Evolutionary conservation across 1,284 basidiomycete genomes (phyloP).

Genomic region (Phellopilus nigrolimitatus): DNA sequence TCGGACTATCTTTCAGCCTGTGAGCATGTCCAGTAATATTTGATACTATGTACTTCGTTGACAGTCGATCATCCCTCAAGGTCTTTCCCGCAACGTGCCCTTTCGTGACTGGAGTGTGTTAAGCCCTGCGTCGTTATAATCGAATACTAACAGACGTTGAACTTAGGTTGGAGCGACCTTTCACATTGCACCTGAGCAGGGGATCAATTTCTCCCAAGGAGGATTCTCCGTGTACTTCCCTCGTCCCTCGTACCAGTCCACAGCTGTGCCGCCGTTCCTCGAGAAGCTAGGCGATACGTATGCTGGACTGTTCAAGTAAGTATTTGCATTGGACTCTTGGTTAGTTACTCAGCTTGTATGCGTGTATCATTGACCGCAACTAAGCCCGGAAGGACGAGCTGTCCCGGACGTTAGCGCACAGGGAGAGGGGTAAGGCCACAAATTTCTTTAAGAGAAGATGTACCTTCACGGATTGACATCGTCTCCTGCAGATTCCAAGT

Average conservation of each 20-base stretch:
- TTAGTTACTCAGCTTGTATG: background rate
- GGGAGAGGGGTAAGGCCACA: slow-evolving; percentile 23
- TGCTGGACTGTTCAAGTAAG: slow-evolving; percentile 27
- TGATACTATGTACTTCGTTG: background rate
- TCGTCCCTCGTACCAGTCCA: slow-evolving; percentile 37
- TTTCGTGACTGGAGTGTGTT: slow-evolving; percentile 21
- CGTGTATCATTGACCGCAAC: background rate
- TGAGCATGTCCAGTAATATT: background rate
- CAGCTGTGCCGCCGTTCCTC: slow-evolving; percentile 34
- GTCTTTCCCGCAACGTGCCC: slow-evolving; percentile 39
- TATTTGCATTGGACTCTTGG: background rate
- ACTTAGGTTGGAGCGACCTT: slow-evolving; percentile 28
- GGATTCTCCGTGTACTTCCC: slow-evolving; percentile 47
- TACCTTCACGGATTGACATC: slow-evolving; percentile 3
- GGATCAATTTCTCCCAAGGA: slow-evolving; percentile 37
- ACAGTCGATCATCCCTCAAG: background rate
- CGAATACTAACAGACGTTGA: background rate
- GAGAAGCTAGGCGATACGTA: slow-evolving; percentile 27
- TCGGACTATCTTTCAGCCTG: slow-evolving; percentile 35
- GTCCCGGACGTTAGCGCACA: slow-evolving; percentile 38
- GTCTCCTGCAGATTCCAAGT: slow-evolving; percentile 23
- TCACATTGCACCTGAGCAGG: slow-evolving; percentile 25
- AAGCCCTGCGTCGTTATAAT: background rate
- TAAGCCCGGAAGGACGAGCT: slow-evolving; percentile 30
- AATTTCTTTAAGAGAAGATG: background rate